A percentile compares a stretch with the other conserved stretches of the same genome.
Evolutionary conservation across 345 rosid genomes (phyloP).

Genomic region (Kernera saxatilis): DNA sequence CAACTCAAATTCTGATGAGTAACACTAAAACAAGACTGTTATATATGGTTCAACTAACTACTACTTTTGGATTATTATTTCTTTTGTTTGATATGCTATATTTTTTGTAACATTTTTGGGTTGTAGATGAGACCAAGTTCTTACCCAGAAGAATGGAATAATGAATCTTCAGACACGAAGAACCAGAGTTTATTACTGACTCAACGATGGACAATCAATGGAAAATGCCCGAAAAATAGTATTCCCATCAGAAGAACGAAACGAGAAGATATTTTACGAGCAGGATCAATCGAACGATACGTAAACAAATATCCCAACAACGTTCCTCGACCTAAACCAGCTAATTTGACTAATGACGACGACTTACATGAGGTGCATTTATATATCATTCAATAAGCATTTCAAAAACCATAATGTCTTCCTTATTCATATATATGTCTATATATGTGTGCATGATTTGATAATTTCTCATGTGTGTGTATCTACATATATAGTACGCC

Average conservation of each 20-base stretch:
- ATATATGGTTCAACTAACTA: neutral
- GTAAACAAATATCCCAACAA: neutral
- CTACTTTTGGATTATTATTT: neutral
- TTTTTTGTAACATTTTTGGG: neutral
- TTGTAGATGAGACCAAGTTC: conserved; percentile 3
- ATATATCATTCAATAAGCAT: neutral
- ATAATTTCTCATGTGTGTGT: too few species aligned
- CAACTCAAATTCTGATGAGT: neutral
- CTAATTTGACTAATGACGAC: neutral
- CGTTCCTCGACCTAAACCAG: neutral
- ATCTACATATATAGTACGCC: neutral
- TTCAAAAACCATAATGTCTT: neutral
- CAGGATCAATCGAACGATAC: neutral
- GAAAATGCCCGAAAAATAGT: neutral
- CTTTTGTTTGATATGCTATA: neutral
- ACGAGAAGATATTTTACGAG: neutral
- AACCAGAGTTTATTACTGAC: neutral
- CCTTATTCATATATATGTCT: neutral
- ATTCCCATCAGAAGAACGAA: neutral
- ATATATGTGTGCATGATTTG: too few species aligned
- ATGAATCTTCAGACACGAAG: neutral
- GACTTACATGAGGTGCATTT: neutral
- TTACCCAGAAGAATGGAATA: neutral
- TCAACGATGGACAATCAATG: neutral
- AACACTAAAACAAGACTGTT: neutral